phyloP scores from a whole-genome alignment of 164 flowering plant genomes.

The Stephania yunnanensis region DNA sequence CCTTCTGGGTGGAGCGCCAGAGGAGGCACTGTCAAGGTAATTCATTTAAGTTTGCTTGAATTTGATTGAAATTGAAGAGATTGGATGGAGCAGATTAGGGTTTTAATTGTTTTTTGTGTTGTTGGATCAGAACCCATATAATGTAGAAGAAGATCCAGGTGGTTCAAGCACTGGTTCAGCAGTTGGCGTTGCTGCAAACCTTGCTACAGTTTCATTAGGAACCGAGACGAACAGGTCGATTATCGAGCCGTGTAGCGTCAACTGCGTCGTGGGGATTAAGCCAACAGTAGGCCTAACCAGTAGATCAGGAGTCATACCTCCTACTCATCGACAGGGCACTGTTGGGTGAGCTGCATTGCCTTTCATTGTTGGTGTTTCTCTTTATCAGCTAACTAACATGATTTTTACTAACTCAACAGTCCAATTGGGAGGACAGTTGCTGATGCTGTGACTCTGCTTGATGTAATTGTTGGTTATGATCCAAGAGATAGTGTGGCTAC shows the following conservation, averaged over 20 bases:
- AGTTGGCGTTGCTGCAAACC: constrained; percentile 31
- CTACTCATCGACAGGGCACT: constrained; percentile 30
- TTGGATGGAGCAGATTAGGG: background rate
- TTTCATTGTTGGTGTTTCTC: too few species aligned
- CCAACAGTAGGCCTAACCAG: constrained; percentile 46
- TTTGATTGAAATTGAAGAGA: background rate
- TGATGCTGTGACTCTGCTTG: constrained; percentile 65
- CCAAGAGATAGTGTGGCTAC: constrained; percentile 44
- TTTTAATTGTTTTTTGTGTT: background rate
- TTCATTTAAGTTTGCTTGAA: background rate
- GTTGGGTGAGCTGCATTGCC: constrained; percentile 23
- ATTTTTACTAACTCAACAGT: constrained; percentile 19
- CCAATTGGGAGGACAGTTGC: constrained; percentile 69
- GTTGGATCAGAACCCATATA: constrained; percentile 29
- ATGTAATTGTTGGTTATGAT: constrained; percentile 62
- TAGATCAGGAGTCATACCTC: constrained; percentile 35
- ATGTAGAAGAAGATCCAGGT: constrained; percentile 16
- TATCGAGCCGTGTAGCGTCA: constrained; percentile 23
- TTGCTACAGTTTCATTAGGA: constrained; percentile 34
- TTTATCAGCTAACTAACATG: too few species aligned
- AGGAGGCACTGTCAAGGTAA: constrained; percentile 24
- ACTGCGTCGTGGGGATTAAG: constrained; percentile 36
- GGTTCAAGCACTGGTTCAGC: constrained; percentile 51
- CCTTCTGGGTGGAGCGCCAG: constrained; percentile 40
- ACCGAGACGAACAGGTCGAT: constrained; percentile 41